Conservation (phyloP, 2,329 filamentous ascomycete genomes). For the Xylariales sp. region DNA sequence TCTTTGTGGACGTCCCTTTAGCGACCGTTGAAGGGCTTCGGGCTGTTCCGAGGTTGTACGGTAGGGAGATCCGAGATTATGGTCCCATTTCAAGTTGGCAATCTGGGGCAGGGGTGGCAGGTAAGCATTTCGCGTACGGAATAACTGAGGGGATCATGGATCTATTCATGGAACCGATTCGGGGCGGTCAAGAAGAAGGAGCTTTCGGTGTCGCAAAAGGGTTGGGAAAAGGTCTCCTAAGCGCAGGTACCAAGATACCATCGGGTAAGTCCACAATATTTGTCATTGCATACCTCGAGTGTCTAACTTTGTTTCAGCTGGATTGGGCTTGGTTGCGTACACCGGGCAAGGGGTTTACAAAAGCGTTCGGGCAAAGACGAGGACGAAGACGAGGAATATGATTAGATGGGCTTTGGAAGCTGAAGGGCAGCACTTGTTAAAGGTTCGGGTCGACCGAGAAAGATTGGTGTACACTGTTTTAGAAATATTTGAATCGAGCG, state of each 20-base stretch:
- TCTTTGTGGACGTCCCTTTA: slow-evolving; percentile 41
- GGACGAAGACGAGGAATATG: background rate
- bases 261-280: slow-evolving; percentile 8
- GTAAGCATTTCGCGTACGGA: slow-evolving; percentile 38
- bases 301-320: background rate
- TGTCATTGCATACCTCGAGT: too few relatives aligned
- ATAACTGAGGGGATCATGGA: slow-evolving; percentile 40
- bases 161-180: slow-evolving; percentile 34
- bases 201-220: slow-evolving; percentile 34
- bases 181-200: slow-evolving; percentile 33
- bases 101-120: slow-evolving; percentile 36
- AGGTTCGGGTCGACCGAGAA: too few relatives aligned
- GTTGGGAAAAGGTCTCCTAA: slow-evolving; percentile 34
- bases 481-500: too few relatives aligned
- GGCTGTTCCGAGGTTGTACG: slow-evolving; percentile 46
- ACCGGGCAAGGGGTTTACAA: background rate
- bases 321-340: background rate
- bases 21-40: slow-evolving; percentile 47
- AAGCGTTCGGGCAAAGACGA: background rate
- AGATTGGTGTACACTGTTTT: too few relatives aligned
- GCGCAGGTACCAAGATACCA: slow-evolving; percentile 10
- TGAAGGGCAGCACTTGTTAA: background rate
- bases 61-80: slow-evolving; percentile 34
- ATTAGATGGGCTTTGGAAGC: background rate
- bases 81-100: slow-evolving; percentile 38